These are phyloP conservation scores for Sporopachydermia quercuum DNA, from an alignment of 805 yeast species.

Conservation along the genomic window DNA sequence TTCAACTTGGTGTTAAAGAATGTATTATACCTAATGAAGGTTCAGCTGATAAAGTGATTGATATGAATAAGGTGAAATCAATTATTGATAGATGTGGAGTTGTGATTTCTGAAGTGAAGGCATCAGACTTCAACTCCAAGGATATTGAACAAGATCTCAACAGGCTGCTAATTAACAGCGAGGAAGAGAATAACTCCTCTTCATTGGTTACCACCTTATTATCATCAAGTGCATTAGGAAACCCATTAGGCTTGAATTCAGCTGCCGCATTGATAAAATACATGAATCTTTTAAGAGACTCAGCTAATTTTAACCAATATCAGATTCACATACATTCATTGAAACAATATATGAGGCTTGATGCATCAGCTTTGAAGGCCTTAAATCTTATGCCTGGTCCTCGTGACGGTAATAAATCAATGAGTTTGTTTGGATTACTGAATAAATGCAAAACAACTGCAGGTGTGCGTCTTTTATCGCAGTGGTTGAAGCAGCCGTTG, in stretches of 20 bases:
- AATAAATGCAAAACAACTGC: constrained; percentile 81
- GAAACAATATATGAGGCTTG: constrained; percentile 76
- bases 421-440: constrained; percentile 67
- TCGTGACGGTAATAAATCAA: constrained; percentile 30
- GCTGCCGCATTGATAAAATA: constrained; percentile 58
- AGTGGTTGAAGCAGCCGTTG: constrained; percentile 94
- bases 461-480: constrained; percentile 78
- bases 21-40: constrained; percentile 40
- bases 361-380: constrained; percentile 79
- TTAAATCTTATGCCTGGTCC: constrained; percentile 66
- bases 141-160: constrained; percentile 67
- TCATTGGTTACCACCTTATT: constrained; percentile 27
- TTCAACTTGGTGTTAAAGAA: constrained; percentile 85
- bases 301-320: constrained; percentile 33
- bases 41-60: constrained; percentile 32
- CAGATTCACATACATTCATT: constrained; percentile 53
- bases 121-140: constrained; percentile 42
- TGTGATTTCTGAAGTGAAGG: constrained; percentile 44
- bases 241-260: constrained; percentile 40
- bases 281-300: constrained; percentile 45
- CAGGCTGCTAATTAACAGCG: constrained; percentile 38
- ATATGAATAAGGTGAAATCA: constrained; percentile 47
- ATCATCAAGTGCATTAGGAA: constrained; percentile 36
- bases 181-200: constrained; percentile 19
- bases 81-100: constrained; percentile 70